Percentiles rank a stretch among this genome's conserved stretches.
phyloP scores from a whole-genome alignment of 306 rosid genomes.

The Gynostemma pentaphyllum region DNA sequence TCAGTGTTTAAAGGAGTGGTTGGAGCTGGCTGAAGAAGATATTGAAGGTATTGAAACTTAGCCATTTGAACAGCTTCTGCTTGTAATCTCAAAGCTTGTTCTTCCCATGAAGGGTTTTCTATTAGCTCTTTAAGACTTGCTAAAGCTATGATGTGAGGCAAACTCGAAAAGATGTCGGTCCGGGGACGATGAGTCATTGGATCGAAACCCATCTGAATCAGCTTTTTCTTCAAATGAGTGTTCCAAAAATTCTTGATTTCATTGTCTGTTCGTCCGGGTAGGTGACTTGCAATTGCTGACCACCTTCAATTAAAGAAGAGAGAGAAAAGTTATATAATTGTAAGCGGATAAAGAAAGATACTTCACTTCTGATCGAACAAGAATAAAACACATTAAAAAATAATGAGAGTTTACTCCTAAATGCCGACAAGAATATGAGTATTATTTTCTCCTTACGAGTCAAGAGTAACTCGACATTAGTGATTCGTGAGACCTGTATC shows the following conservation, averaged over 20 bases:
- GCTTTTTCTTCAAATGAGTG: conserved; percentile 50
- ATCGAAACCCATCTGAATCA: conserved; percentile 54
- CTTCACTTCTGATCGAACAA: no score
- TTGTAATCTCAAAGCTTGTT: conserved; percentile 34
- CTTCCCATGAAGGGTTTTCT: conserved; percentile 39
- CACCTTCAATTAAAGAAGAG: conserved; percentile 22
- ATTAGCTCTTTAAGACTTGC: conserved; percentile 50
- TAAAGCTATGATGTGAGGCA: conserved; percentile 54
- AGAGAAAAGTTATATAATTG: no score
- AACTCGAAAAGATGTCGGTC: conserved; percentile 46
- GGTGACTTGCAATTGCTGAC: conserved; percentile 58
- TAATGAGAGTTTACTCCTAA: no score
- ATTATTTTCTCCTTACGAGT: no score
- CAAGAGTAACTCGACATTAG: no score
- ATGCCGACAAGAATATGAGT: no score
- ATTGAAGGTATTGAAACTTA: conserved; percentile 36
- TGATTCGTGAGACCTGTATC: no score
- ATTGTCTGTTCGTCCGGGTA: conserved; percentile 55
- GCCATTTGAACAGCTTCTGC: conserved; percentile 52
- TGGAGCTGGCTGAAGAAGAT: conserved; percentile 30
- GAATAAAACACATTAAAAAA: no score
- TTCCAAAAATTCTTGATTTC: conserved; percentile 60
- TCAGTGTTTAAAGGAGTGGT: conserved; percentile 14
- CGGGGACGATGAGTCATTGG: conserved; percentile 59
- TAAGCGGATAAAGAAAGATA: no score